These are phyloP conservation scores for Jatropha curcas DNA, from an alignment of 345 rosid genomes.

Conservation along the genomic window DNA sequence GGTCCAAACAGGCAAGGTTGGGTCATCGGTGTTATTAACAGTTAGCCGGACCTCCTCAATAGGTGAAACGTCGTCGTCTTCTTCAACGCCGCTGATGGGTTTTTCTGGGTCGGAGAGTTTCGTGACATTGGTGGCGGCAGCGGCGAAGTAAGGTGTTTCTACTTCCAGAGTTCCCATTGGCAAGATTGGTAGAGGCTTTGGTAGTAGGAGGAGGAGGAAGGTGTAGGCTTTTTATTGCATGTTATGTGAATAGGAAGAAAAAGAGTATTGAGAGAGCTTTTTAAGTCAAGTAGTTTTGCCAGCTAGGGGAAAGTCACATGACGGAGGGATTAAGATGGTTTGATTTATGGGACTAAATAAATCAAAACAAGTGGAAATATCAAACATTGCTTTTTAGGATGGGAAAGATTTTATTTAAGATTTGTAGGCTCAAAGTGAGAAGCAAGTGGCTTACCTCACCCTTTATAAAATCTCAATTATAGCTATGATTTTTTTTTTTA, in stretches of 20 bases:
- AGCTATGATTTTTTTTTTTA: too few relatives aligned
- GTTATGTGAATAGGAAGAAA: background rate
- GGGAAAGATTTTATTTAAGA: too few relatives aligned
- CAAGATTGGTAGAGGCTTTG: background rate
- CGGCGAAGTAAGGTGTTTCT: constrained; percentile 24
- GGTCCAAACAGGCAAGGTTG: constrained; percentile 78
- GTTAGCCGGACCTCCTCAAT: constrained; percentile 80
- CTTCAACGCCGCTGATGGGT: background rate
- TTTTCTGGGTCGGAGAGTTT: constrained; percentile 22
- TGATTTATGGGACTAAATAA: too few relatives aligned
- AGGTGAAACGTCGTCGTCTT: constrained; percentile 61
- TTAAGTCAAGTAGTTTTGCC: too few relatives aligned
- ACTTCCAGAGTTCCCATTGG: constrained; percentile 36
- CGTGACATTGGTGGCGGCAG: constrained; percentile 20
- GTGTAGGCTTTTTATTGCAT: background rate
- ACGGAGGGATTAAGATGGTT: too few relatives aligned
- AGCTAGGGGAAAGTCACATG: too few relatives aligned
- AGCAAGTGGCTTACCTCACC: too few relatives aligned
- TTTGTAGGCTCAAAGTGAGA: too few relatives aligned
- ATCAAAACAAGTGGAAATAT: too few relatives aligned
- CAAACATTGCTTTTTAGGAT: too few relatives aligned
- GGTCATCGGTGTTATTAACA: constrained; percentile 75
- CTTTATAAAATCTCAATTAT: too few relatives aligned
- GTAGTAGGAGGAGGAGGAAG: background rate
- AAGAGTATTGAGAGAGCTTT: background rate